phyloP scores from a whole-genome alignment of 495 filamentous ascomycete genomes.

The Thozetella sp. region DNA sequence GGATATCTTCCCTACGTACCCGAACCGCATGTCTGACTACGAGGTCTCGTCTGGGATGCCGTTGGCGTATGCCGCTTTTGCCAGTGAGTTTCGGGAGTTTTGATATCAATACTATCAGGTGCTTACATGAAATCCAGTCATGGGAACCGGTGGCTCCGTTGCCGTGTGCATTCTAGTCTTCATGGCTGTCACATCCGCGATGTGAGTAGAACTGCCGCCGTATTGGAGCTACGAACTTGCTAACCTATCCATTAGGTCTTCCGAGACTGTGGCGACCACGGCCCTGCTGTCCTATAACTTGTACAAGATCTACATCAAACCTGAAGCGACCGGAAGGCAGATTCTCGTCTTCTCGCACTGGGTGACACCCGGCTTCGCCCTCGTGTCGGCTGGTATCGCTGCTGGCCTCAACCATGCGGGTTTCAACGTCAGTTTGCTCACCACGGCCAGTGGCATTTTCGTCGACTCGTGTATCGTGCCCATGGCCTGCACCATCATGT shows the following conservation, averaged over 20 bases:
- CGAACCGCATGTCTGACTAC: constrained; percentile 42
- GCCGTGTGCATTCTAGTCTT: constrained; percentile 50
- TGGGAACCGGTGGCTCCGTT: constrained; percentile 49
- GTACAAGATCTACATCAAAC: constrained; percentile 56
- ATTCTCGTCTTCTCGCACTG: constrained; percentile 49
- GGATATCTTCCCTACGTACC: constrained; percentile 53
- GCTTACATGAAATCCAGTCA: constrained; percentile 14
- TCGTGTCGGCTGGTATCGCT: neutral
- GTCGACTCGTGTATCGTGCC: constrained; percentile 54
- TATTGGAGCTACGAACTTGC: too few relatives aligned
- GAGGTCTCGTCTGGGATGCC: constrained; percentile 47
- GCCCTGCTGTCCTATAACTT: constrained; percentile 58
- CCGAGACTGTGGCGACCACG: constrained; percentile 56
- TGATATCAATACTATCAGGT: neutral
- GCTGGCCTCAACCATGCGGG: neutral
- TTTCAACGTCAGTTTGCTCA: constrained; percentile 60
- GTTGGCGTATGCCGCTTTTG: constrained; percentile 45
- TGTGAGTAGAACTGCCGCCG: neutral
- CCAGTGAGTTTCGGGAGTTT: constrained; percentile 4
- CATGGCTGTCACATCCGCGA: constrained; percentile 51
- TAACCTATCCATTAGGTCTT: constrained; percentile 27
- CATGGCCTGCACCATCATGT: constrained; percentile 66
- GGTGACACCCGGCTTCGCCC: neutral
- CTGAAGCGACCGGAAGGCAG: constrained; percentile 35
- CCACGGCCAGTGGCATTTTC: constrained; percentile 46